Evolutionary conservation across 352 stramenopile genomes (phyloP).

Genomic region (Phytopythium cucurbitacearum): DNA sequence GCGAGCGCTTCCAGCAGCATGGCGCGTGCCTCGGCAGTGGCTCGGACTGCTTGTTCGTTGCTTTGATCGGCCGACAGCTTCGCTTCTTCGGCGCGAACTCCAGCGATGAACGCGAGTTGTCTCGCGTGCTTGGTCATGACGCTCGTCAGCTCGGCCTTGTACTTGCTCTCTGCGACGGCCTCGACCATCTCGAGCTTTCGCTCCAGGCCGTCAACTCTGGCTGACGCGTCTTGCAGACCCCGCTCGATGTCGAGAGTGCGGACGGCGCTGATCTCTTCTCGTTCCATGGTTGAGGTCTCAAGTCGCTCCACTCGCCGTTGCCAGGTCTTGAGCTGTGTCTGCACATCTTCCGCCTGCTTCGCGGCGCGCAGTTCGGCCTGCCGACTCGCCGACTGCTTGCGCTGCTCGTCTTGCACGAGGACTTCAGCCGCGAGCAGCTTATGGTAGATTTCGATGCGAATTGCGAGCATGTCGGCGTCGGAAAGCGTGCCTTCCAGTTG

Average conservation of each 20-base stretch:
- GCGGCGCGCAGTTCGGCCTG: no score
- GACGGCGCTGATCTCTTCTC: no score
- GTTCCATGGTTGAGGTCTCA: no score
- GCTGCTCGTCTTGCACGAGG: background rate
- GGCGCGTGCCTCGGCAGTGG: conserved; percentile 13
- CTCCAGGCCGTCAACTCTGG: no score
- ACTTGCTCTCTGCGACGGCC: background rate
- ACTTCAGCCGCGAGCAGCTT: conserved; percentile 7
- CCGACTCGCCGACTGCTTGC: no score
- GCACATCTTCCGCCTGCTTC: no score
- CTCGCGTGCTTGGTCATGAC: background rate
- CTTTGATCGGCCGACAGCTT: background rate
- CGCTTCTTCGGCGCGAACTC: background rate
- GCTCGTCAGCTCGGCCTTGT: conserved; percentile 1
- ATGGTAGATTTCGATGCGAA: conserved; percentile 5
- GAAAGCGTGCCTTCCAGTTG: background rate
- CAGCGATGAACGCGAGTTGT: background rate
- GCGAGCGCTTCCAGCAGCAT: conserved; percentile 47
- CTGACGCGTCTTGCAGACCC: no score
- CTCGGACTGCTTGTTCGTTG: background rate
- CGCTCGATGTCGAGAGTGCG: no score
- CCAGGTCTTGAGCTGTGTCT: no score
- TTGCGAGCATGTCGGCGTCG: background rate
- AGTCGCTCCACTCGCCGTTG: no score
- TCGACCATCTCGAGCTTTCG: background rate